These are phyloP conservation scores for Colletotrichum camelliae DNA, from an alignment of 2,329 filamentous ascomycete genomes.

Conservation along the genomic window DNA sequence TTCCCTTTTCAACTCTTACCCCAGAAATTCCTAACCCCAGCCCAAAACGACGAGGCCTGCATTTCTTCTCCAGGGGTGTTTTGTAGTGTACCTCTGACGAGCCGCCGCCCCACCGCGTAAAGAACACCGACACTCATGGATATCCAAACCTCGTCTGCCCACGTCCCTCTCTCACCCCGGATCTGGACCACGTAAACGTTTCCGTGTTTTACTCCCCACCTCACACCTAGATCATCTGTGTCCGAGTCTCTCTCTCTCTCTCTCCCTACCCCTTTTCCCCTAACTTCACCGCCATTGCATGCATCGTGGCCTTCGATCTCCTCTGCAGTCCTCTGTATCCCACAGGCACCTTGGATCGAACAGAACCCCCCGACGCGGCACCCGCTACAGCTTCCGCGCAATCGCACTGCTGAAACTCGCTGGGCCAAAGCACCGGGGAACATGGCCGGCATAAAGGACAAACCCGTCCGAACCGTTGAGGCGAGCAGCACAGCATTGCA, in stretches of 20 bases:
- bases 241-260: too few relatives aligned
- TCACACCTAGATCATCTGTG: neutral
- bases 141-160: neutral
- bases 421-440: slow-evolving; percentile 7
- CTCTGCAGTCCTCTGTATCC: neutral
- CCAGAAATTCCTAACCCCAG: neutral
- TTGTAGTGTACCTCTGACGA: neutral
- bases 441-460: neutral
- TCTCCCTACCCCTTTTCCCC: neutral
- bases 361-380: neutral
- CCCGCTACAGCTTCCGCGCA: neutral
- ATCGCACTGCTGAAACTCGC: neutral
- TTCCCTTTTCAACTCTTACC: neutral
- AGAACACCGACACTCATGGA: neutral
- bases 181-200: neutral
- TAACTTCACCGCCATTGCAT: neutral
- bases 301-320: neutral
- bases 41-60: neutral
- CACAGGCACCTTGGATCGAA: neutral
- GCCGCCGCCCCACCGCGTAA: neutral
- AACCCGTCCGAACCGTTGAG: neutral
- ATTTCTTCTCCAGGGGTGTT: neutral
- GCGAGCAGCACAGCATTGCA: neutral
- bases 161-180: neutral
- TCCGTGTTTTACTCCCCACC: neutral